Base-by-base conservation (phyloP, 2,329 filamentous ascomycete genomes). In the Fonsecaea pedrosoi region DNA sequence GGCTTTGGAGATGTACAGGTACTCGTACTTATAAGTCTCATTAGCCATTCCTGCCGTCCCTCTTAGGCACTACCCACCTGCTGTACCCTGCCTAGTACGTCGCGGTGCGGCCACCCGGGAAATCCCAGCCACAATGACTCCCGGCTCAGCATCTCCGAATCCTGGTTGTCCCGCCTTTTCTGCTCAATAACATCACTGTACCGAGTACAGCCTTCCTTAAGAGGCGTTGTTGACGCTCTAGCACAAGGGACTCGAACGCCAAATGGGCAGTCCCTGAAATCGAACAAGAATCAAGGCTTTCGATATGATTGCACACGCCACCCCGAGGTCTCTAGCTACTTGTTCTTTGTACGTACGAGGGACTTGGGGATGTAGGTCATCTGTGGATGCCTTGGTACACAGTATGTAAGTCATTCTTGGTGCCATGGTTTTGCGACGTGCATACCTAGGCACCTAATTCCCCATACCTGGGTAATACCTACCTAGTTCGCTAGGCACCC, bases 141-240 rank as follows among this genome's bases (percentile, higher is more conserved):
- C 45, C 45, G 18, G 45, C 8, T 25, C 45, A 25, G 8, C 45
- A 50, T 50, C 45, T 56, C 54, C 54, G 54, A 56, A 56, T 10
- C 54, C 12, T 50, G 45, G 18, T 18, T 18, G 25, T 25, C 18
- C 40, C 40, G n/a, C 40, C 18, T 45, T 45, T 45, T 8, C 40
- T 45, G 40, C 15, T 45, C 5, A 18, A 15, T 5, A 40, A 13
- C 35, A 32, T 38, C 38, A 15, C 13, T 12, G 40, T 45, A n/a
- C n/a, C n/a, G n/a, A n/a, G n/a, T n/a, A 45, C n/a, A 18, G 12
- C 38, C 30, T 32, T 42, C 38, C 6, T 45, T 3, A 9, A 18
- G n/a, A 45, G 40, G 40, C 40, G 18, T 45, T 45, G 40, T 45
- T 4, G 5, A 8, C 18, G 10, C 5, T 12, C 38, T 15, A 40